Evolutionary conservation across 352 stramenopile species (phyloP), one percentile per base, ranked within the genome.

Genomic region (Peronospora tabacina): DNA sequence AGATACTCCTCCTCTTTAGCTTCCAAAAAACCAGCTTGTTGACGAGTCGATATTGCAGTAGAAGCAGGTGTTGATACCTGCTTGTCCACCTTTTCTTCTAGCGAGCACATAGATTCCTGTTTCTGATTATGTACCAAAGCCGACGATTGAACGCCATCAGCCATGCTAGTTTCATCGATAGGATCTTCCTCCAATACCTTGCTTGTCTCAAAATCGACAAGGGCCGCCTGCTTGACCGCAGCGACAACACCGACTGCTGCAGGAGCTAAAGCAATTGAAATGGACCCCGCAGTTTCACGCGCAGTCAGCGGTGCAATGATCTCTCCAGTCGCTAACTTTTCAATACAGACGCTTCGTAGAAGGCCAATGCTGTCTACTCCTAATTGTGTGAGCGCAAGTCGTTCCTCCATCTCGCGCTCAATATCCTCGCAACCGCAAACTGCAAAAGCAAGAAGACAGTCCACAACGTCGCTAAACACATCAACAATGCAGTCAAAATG

Each of bases 381-480:
- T 16, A 91, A 51, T 17, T 87, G 72, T 0, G 75, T 87, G 13
- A 91, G 52, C 3, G 66, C 58, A 8, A 85, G 36, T 44, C 77
- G 69, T 41, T 85, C 73, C 1, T 70, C 54, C 41, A 68, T 65
- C 5, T 64, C 62, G 5, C 69, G 66, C 38, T 85, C 71, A 1
- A 86, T 59, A 32, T 87, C 75, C 15, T 89, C 77, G 12, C 61
- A 76, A 1, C 80, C 80, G 15, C 80, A 91, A 15, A 91, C 72
- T 0, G 77, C 76, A 60, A 92, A 92, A 5, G 81, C 81, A 10
- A 92, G 52, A 9, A 92, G 34, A 46, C 78, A 90, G 45, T 92
- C 81, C 7, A 92, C 78, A 1, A 74, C 75, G 44, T 91, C 81
- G 0, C 87, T 75, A 43, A 89, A 88, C 13, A 92, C 81, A 12